These are phyloP conservation scores for Pythium biforme DNA, from an alignment of 352 stramenopile genomes.

Conservation along the genomic window DNA sequence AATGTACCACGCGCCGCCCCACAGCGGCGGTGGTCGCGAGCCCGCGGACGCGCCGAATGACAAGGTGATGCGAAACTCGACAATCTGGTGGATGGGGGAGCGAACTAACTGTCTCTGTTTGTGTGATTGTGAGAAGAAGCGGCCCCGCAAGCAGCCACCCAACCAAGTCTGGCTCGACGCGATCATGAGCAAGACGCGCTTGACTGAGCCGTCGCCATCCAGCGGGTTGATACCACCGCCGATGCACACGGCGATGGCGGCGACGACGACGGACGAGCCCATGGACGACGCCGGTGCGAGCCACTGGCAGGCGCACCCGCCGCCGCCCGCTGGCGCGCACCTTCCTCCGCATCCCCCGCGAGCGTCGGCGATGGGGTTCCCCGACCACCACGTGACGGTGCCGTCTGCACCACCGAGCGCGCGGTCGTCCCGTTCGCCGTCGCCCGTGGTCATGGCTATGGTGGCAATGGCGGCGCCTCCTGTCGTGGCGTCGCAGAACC, in stretches of 20 bases:
- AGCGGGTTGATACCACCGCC: background rate
- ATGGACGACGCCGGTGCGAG: background rate
- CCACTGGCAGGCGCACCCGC: background rate
- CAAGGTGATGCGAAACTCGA: background rate
- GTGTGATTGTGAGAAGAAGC: conserved; percentile 15
- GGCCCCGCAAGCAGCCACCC: conserved; percentile 31
- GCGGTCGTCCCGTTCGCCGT: conserved; percentile 16
- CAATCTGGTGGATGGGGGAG: background rate
- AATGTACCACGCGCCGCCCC: background rate
- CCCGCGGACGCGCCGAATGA: background rate
- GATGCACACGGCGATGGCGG: background rate
- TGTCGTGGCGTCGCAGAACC: background rate
- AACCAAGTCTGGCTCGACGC: conserved; percentile 73
- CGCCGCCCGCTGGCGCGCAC: background rate
- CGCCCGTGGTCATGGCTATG: conserved; percentile 1
- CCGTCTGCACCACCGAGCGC: background rate
- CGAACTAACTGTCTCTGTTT: background rate
- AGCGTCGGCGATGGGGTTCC: no score
- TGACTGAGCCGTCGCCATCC: conserved; percentile 26
- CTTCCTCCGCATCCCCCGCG: no score
- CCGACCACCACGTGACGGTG: no score
- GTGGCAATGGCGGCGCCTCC: background rate
- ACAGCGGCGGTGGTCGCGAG: no score
- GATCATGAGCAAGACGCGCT: conserved; percentile 65
- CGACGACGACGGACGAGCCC: background rate